These are phyloP conservation scores for Saccharomycopsis guyanensis DNA, from an alignment of 805 yeast species.

Conservation along the genomic window DNA sequence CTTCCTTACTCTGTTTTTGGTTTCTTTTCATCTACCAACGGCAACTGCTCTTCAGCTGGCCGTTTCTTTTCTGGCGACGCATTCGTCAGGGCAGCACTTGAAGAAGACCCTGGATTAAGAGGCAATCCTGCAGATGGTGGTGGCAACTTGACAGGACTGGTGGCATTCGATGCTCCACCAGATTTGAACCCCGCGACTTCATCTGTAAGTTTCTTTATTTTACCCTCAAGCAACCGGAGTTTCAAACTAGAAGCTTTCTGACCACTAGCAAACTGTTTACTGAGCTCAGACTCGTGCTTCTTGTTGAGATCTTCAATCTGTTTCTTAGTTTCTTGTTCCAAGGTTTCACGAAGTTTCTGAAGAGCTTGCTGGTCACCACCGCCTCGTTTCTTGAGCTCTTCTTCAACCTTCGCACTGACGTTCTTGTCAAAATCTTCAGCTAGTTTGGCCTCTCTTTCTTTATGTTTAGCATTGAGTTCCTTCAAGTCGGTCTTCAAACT, in stretches of 20 bases:
- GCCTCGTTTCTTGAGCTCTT: slow-evolving; percentile 7
- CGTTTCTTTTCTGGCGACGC: slow-evolving; percentile 14
- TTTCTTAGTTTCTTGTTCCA: slow-evolving; percentile 8
- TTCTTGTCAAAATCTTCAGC: slow-evolving; percentile 8
- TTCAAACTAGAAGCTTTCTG: slow-evolving; percentile 14
- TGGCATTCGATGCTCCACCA: neutral
- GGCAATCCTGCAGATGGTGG: neutral
- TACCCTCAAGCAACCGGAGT: slow-evolving; percentile 11
- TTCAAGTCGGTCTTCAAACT: slow-evolving; percentile 7
- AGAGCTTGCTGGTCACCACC: slow-evolving; percentile 5
- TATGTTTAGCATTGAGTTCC: slow-evolving; percentile 2
- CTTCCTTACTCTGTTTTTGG: slow-evolving; percentile 12
- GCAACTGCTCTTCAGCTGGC: slow-evolving; percentile 9
- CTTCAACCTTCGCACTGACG: slow-evolving; percentile 2
- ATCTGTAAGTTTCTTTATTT: slow-evolving; percentile 10
- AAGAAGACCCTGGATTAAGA: neutral
- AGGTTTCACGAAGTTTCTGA: slow-evolving; percentile 4
- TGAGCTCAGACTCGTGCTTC: slow-evolving; percentile 12
- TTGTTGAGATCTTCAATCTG: slow-evolving; percentile 7
- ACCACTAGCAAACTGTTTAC: slow-evolving; percentile 15
- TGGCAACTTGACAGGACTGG: neutral
- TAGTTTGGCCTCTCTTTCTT: slow-evolving; percentile 6
- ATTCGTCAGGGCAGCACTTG: neutral
- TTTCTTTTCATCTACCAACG: slow-evolving; percentile 12
- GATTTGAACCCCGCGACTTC: neutral